Evolutionary conservation across 805 yeast genomes (phyloP).

Genomic region (Suhomyces sp.): DNA sequence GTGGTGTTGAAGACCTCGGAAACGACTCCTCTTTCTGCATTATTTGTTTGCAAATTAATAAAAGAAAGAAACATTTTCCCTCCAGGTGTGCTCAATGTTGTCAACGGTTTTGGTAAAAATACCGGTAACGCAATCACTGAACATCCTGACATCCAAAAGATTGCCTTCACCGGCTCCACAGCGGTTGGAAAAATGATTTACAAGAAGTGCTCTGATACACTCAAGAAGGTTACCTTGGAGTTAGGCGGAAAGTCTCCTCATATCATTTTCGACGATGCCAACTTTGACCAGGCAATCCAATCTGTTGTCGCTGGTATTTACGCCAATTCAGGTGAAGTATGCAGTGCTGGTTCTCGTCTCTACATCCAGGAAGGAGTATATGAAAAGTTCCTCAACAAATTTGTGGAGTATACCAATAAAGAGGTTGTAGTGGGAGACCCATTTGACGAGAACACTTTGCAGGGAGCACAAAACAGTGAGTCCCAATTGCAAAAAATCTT

Average conservation of each 20-base stretch:
- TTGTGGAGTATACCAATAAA: slow-evolving; percentile 49
- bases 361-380: slow-evolving; percentile 55
- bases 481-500: slow-evolving; percentile 51
- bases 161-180: slow-evolving; percentile 57
- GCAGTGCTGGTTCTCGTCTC: slow-evolving; percentile 64
- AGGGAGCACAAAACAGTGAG: slow-evolving; percentile 63
- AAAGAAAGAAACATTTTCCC: slow-evolving; percentile 74
- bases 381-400: slow-evolving; percentile 48
- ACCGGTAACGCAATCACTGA: slow-evolving; percentile 67
- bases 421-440: slow-evolving; percentile 49
- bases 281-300: slow-evolving; percentile 58
- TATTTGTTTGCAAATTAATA: slow-evolving; percentile 56
- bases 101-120: slow-evolving; percentile 64
- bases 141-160: slow-evolving; percentile 48
- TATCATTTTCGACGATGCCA: slow-evolving; percentile 60
- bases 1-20: slow-evolving; percentile 72
- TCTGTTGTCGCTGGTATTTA: slow-evolving; percentile 66
- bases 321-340: slow-evolving; percentile 64
- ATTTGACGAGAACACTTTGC: slow-evolving; percentile 43
- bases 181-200: slow-evolving; percentile 64
- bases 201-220: slow-evolving; percentile 62
- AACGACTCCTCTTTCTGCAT: slow-evolving; percentile 67
- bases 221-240: slow-evolving; percentile 64
- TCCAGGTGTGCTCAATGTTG: slow-evolving; percentile 68
- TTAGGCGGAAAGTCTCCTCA: slow-evolving; percentile 74